Conservation (phyloP, 768 basidiomycete genomes). For the Tulasnella sp. region DNA sequence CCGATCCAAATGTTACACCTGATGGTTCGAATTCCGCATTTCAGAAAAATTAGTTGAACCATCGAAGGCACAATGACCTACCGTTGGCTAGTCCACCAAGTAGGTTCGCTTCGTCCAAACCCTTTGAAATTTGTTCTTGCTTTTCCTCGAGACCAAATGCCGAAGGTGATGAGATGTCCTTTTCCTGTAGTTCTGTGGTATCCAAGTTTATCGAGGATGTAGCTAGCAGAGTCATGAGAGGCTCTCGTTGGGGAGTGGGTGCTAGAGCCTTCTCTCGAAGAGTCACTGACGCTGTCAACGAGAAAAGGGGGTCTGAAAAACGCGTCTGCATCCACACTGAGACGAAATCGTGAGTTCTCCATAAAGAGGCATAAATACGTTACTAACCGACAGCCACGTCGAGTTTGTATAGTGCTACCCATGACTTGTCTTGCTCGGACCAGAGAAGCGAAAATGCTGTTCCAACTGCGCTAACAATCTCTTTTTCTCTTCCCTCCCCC, state of each 20-base stretch:
- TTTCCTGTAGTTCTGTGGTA: slow-evolving; percentile 21
- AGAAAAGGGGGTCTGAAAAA: slow-evolving; percentile 62
- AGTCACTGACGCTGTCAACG: slow-evolving; percentile 74
- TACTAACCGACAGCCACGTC: slow-evolving; percentile 66
- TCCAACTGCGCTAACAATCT: not conserved
- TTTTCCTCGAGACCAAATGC: too few relatives aligned
- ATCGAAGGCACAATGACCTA: slow-evolving; percentile 22
- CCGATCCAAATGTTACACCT: slow-evolving; percentile 12
- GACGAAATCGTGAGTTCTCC: slow-evolving; percentile 9
- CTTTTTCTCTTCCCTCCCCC: slow-evolving; percentile 37
- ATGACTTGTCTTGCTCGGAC: slow-evolving; percentile 39
- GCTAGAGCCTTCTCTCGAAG: slow-evolving; percentile 64
- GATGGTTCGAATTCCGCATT: too few relatives aligned
- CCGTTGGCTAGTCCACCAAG: slow-evolving; percentile 55
- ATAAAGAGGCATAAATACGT: not conserved
- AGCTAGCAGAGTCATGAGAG: slow-evolving; percentile 22
- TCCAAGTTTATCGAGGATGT: not conserved
- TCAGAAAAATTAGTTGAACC: not conserved
- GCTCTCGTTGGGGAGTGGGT: slow-evolving; percentile 30
- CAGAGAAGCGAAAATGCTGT: slow-evolving; percentile 46
- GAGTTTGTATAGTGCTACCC: slow-evolving; percentile 73
- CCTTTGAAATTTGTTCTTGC: slow-evolving; percentile 26
- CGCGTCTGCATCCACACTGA: slow-evolving; percentile 62
- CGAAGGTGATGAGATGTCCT: slow-evolving; percentile 26
- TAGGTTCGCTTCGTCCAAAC: slow-evolving; percentile 55